Evolutionary conservation across 208 protist genomes (phyloP).

Genomic region (Acanthamoeba royreba): DNA sequence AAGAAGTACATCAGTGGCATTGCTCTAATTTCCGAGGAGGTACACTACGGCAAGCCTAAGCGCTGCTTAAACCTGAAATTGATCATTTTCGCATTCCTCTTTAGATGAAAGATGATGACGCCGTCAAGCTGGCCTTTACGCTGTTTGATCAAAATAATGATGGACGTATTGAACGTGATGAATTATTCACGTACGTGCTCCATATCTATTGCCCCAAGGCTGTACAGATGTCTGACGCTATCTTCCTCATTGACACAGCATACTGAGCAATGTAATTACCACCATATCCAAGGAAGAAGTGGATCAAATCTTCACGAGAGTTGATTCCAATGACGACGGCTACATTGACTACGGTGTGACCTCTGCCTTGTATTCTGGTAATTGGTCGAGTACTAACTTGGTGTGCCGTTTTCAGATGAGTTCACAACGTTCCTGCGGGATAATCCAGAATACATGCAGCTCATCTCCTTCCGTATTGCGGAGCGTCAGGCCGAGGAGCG

Average conservation of each 20-base stretch:
- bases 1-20: constrained; percentile 9
- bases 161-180: neutral
- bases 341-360: neutral
- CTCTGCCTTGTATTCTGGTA: neutral
- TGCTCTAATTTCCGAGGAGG: neutral
- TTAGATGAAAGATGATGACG: neutral
- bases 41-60: too few relatives aligned
- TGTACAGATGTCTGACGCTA: neutral
- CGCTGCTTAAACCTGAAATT: too few relatives aligned
- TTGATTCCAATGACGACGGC: neutral
- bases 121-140: neutral
- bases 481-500: neutral
- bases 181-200: neutral
- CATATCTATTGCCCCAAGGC: neutral
- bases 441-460: constrained; percentile 27
- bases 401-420: neutral
- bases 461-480: neutral
- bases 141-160: constrained; percentile 14
- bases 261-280: neutral
- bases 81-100: too few relatives aligned
- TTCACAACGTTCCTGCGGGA: neutral
- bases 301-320: neutral
- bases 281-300: neutral
- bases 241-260: neutral
- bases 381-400: neutral